Percentiles rank a stretch among this genome's conserved stretches.
Conservation (phyloP, 345 rosid species). For the Salix exigua region DNA sequence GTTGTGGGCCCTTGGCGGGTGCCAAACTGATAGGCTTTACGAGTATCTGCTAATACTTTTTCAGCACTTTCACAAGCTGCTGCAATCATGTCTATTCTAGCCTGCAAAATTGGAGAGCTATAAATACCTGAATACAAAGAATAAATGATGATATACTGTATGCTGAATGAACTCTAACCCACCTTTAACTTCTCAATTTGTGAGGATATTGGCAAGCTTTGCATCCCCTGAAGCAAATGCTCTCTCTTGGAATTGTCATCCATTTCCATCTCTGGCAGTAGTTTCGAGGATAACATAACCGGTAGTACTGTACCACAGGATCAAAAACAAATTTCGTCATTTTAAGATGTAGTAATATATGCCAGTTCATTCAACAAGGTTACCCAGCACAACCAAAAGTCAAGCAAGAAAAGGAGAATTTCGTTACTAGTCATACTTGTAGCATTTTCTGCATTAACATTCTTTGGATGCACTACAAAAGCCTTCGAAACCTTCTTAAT, state of each 20-base stretch:
- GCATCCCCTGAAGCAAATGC: constrained; percentile 87
- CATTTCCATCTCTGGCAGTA: constrained; percentile 89
- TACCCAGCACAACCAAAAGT: neutral
- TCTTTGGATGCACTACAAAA: constrained; percentile 82
- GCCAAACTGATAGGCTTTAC: constrained; percentile 81
- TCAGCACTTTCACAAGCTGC: constrained; percentile 95
- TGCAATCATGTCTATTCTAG: constrained; percentile 78
- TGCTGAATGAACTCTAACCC: neutral
- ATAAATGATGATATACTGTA: neutral
- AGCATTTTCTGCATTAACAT: constrained; percentile 82
- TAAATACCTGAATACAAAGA: constrained; percentile 3
- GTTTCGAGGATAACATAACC: constrained; percentile 89
- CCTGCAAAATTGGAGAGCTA: constrained; percentile 38
- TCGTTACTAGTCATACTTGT: constrained; percentile 38
- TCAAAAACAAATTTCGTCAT: constrained; percentile 7
- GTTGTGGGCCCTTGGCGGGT: constrained; percentile 75
- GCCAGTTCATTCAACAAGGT: neutral
- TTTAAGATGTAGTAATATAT: neutral
- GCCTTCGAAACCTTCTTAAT: constrained; percentile 76
- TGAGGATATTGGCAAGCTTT: constrained; percentile 57
- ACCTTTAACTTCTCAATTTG: constrained; percentile 86
- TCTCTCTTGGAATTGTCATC: constrained; percentile 80
- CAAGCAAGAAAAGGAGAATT: neutral
- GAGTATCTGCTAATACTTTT: constrained; percentile 75
- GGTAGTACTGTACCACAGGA: constrained; percentile 61